Evolutionary conservation across 2,329 filamentous ascomycete species (phyloP).

Genomic region (Cercospora sp.): DNA sequence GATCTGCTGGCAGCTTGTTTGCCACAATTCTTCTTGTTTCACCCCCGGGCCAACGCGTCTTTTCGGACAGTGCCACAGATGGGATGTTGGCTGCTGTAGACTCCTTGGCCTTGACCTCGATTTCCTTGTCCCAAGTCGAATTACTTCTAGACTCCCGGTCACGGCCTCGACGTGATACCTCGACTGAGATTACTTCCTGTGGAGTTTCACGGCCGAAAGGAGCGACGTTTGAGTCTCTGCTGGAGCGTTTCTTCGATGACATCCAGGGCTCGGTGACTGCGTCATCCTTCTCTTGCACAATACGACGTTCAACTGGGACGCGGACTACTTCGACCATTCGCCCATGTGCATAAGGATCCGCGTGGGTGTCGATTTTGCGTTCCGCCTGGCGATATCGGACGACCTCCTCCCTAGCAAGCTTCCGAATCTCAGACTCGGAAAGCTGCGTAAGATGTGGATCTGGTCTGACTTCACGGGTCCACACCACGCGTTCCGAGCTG

Average conservation of each 20-base stretch:
- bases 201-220: not conserved
- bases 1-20: not conserved
- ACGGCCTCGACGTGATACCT: not conserved
- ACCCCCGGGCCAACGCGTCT: not conserved
- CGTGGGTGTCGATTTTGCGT: slow-evolving; percentile 37
- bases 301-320: slow-evolving; percentile 30
- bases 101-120: not conserved
- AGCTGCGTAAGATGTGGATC: not conserved
- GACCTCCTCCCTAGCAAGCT: slow-evolving; percentile 39
- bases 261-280: slow-evolving; percentile 22
- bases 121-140: not conserved
- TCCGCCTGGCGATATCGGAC: slow-evolving; percentile 38
- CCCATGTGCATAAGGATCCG: slow-evolving; percentile 36
- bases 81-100: not conserved
- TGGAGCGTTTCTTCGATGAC: slow-evolving; percentile 1
- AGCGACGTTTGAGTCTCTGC: slow-evolving; percentile 12
- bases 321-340: slow-evolving; percentile 28
- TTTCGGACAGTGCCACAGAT: not conserved
- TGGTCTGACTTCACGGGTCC: not conserved
- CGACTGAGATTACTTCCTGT: not conserved
- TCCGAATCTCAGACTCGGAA: slow-evolving; percentile 31
- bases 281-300: slow-evolving; percentile 27
- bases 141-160: not conserved
- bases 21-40: not conserved
- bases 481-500: not conserved